phyloP scores from a whole-genome alignment of 1,284 basidiomycete species.

The Pterulicium gracile region DNA sequence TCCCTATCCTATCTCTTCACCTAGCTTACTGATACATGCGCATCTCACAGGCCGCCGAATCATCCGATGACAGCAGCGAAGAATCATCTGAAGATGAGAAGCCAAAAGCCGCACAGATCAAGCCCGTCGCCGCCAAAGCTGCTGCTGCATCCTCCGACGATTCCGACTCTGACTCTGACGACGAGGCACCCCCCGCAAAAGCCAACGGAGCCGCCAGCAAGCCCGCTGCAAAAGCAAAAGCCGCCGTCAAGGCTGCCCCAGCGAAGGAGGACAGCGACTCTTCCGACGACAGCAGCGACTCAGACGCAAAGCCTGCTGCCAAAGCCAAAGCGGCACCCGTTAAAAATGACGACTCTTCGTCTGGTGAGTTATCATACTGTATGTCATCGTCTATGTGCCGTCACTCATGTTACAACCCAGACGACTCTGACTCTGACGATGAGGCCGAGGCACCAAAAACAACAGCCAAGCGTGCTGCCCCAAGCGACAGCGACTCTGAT shows the following conservation, averaged over 20 bases:
- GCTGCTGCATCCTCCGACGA: conserved; percentile 2
- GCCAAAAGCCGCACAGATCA: conserved; percentile 32
- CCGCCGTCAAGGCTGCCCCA: conserved; percentile 17
- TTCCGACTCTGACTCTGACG: conserved; percentile 9
- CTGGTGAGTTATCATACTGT: not conserved
- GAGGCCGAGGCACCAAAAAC: conserved; percentile 14
- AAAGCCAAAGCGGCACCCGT: conserved; percentile 10
- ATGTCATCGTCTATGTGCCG: not conserved
- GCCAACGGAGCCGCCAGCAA: not conserved
- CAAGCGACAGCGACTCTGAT: conserved; percentile 14
- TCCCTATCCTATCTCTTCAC: conserved; percentile 6
- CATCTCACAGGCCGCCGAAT: conserved; percentile 12
- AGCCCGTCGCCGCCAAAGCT: conserved; percentile 7
- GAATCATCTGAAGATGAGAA: conserved; percentile 27
- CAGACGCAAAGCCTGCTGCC: conserved; percentile 8
- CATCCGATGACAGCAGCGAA: conserved; percentile 8
- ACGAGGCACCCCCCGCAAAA: not conserved
- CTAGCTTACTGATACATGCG: conserved; percentile 4
- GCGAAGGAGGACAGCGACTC: conserved; percentile 12
- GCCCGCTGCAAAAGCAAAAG: too few relatives aligned
- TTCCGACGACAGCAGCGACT: conserved; percentile 16
- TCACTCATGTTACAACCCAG: not conserved
- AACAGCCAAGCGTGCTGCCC: not conserved
- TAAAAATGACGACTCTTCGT: conserved; percentile 5
- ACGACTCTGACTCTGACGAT: conserved; percentile 11